Evolutionary conservation across 2,329 filamentous ascomycete genomes (phyloP), one percentile per base, ranked within the genome.

Genomic region (Thermomyces lanuginosus): DNA sequence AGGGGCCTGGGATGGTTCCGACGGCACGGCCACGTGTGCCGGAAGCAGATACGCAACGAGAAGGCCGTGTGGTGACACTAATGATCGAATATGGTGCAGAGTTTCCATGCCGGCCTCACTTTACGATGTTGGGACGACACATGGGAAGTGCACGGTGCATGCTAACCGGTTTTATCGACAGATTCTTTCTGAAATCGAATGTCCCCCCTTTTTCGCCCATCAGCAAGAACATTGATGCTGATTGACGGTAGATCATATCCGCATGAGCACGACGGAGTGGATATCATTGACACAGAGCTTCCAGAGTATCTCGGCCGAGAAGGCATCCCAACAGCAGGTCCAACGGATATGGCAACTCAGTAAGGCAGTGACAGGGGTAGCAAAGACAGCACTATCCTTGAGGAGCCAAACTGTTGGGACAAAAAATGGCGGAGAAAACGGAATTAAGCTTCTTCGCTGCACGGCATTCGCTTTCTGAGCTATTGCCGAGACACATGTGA

Each of bases 131-230:
- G 5, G 72, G 31, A 92, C 84, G 0, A 70, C 75, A 0, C 89
- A 98, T 44, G 82, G 83, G 36, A 83, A 92, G 54, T 98, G 98
- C 53, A 69, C 72, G 42, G 73, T 95, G 1, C 69, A 84, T 17
- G 70, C 84, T 27, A 98, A 98, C 45, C 74, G 80, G 35, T 95
- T 95, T 51, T 98, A 98, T 55, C 82, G 95, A 49, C 76, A 84
- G 45, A 86, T 92, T 43, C 93, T 95, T 40, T 66, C 72, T 9
- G 76, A 86, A 83, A 84, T 43, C 40, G n/a, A n/a, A n/a, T n/a
- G n/a, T n/a, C n/a, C n/a, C n/a, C n/a, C n/a, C n/a, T 21, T 23
- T 7, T 8, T 13, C 5, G 14, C 1, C 8, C 5, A 17, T 8
- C 22, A 9, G 2, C 28, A 11, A 3, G 4, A 9, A 16, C 25